Conservation (phyloP, 768 basidiomycete genomes). For the Lanmaoa rubissima region DNA sequence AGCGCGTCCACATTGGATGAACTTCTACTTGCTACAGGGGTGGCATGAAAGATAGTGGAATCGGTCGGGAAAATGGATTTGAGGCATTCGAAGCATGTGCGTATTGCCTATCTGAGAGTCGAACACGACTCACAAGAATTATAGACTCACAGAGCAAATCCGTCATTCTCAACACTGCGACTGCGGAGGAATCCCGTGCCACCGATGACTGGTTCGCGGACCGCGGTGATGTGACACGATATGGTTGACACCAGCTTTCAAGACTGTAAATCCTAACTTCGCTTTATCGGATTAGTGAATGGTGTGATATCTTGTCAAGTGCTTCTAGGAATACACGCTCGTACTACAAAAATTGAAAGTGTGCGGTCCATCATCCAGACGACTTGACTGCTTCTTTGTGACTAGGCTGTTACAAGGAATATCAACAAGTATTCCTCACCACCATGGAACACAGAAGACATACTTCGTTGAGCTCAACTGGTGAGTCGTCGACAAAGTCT, state of each 20-base stretch:
- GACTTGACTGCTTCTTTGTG: slow-evolving; percentile 57
- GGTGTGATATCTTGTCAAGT: background rate
- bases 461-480: slow-evolving; percentile 67
- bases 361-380: slow-evolving; percentile 32
- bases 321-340: slow-evolving; percentile 16
- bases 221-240: slow-evolving; percentile 48
- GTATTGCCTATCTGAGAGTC: slow-evolving; percentile 20
- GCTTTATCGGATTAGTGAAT: background rate
- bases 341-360: slow-evolving; percentile 5
- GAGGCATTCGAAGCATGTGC: slow-evolving; percentile 79
- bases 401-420: slow-evolving; percentile 35
- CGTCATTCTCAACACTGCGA: slow-evolving; percentile 70
- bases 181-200: slow-evolving; percentile 52
- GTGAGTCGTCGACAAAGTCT: slow-evolving; percentile 89
- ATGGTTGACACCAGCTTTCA: slow-evolving; percentile 46
- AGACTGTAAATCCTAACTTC: background rate
- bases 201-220: slow-evolving; percentile 82
- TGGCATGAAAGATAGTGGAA: slow-evolving; percentile 87
- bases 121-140: slow-evolving; percentile 3
- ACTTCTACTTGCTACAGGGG: slow-evolving; percentile 54
- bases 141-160: slow-evolving; percentile 86
- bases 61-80: slow-evolving; percentile 82
- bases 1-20: background rate
- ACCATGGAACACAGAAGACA: slow-evolving; percentile 14
- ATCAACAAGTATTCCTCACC: background rate